Base-by-base conservation (phyloP, 2,329 filamentous ascomycete genomes). In the Talaromyces sp. region DNA sequence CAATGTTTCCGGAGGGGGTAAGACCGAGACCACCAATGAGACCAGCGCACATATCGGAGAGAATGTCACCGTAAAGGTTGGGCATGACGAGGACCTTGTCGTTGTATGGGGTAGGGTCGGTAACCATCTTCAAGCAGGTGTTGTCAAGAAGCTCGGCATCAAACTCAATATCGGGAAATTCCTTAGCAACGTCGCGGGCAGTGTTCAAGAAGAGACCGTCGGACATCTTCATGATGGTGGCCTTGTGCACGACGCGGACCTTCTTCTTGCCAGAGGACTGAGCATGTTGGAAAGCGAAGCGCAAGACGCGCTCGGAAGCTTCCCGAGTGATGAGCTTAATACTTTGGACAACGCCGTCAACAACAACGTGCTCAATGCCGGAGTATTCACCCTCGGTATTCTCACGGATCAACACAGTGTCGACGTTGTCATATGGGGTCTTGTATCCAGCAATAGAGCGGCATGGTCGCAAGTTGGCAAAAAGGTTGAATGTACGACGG, bases 191-290 rank as follows among this genome's bases (percentile, higher is more conserved):
- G 68, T 95, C 87, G 72, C 89, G 85, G 73, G 90, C 95, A 69
- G 91, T 92, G 81, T 87, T 91, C 73, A 99, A 87, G 89, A 99
- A 99, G 68, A 99, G 91, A 83, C 95, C 95, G 80, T 99, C 95
- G 78, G 91, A 94, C 92, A 97, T 96, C 89, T 99, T 99, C 95
- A 99, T 99, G 85, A 99, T 99, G 78, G 95, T 98, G 80, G 95
- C 95, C 88, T 99, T 99, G 91, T 99, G 95, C 70, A 98, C 93
- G 67, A 93, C 94, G 77, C 93, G 92, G 76, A 98, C 94, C 91
- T 97, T 97, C 79, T 89, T 93, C 85, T 92, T 91, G 82, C 93
- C 93, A 76, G 97, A 91, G 73, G 92, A 88, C 81, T 95, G 87
- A 73, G 95, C 95, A 80, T 99, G 93, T 84, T 99, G 94, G 89